Evolutionary conservation across 768 basidiomycete genomes (phyloP).

Genomic region (Russula griseocarnosa): DNA sequence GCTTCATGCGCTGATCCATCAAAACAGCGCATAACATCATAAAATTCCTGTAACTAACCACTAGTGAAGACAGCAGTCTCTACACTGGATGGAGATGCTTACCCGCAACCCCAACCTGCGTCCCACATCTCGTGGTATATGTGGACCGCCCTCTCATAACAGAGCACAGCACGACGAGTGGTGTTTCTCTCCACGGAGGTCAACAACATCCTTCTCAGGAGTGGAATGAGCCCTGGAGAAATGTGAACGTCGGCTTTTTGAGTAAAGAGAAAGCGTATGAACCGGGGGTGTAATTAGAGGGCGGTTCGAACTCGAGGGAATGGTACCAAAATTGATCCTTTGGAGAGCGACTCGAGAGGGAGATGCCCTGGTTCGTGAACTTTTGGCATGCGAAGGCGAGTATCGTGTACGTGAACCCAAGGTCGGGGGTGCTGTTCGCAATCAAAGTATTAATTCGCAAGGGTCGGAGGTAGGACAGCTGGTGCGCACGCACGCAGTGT

Average conservation of each 20-base stretch:
- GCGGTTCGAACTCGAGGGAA: constrained; percentile 42
- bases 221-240: constrained; percentile 53
- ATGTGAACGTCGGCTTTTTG: background rate
- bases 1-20: constrained; percentile 60
- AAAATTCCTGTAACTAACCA: constrained; percentile 72
- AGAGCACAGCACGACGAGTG: constrained; percentile 57
- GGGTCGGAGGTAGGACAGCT: background rate
- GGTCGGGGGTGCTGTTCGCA: constrained; percentile 11
- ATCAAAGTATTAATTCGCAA: background rate
- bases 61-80: constrained; percentile 12
- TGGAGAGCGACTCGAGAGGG: background rate
- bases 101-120: constrained; percentile 53
- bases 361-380: background rate
- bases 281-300: constrained; percentile 61
- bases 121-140: constrained; percentile 60
- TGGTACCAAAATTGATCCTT: constrained; percentile 66
- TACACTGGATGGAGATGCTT: constrained; percentile 15
- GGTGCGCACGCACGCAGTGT: constrained; percentile 17
- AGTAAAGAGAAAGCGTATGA: constrained; percentile 10
- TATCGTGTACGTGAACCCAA: background rate
- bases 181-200: constrained; percentile 48
- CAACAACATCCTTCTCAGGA: constrained; percentile 54
- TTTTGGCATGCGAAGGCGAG: background rate
- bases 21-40: constrained; percentile 72
- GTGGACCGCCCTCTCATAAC: constrained; percentile 59